phyloP scores from a whole-genome alignment of 768 basidiomycete genomes.

The Termitomyces sp. region DNA sequence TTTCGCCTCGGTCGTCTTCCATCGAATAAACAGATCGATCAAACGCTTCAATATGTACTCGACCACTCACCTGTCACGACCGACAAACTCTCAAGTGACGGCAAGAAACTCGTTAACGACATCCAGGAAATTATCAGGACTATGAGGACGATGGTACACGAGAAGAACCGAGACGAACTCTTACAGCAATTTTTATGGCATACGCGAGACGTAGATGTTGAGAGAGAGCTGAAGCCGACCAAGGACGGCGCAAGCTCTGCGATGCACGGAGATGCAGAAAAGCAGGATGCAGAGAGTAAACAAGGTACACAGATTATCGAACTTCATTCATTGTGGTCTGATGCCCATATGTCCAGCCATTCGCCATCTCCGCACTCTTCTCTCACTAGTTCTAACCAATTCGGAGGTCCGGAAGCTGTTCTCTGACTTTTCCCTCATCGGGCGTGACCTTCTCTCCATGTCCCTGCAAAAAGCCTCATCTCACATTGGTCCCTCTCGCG shows the following conservation, averaged over 20 bases:
- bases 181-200: constrained; percentile 90
- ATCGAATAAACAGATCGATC: constrained; percentile 75
- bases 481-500: constrained; percentile 57
- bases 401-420: constrained; percentile 88
- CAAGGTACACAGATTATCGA: constrained; percentile 37
- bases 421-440: constrained; percentile 69
- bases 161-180: constrained; percentile 89
- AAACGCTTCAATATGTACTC: constrained; percentile 61
- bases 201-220: constrained; percentile 47
- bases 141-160: constrained; percentile 57
- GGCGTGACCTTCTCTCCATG: constrained; percentile 78
- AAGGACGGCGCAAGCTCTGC: neutral
- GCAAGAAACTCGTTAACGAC: constrained; percentile 72
- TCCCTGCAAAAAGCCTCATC: constrained; percentile 68
- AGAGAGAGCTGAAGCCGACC: neutral
- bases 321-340: neutral
- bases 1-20: constrained; percentile 77
- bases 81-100: constrained; percentile 67
- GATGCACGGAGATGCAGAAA: constrained; percentile 33
- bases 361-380: constrained; percentile 81
- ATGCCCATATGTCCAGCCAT: constrained; percentile 43
- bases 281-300: constrained; percentile 50
- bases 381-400: constrained; percentile 86
- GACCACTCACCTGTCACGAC: constrained; percentile 52
- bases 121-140: constrained; percentile 77